Evolutionary conservation across 2,329 filamentous ascomycete genomes (phyloP), one percentile per base, ranked within the genome.

Genomic region (Coniochaeta hoffmannii): DNA sequence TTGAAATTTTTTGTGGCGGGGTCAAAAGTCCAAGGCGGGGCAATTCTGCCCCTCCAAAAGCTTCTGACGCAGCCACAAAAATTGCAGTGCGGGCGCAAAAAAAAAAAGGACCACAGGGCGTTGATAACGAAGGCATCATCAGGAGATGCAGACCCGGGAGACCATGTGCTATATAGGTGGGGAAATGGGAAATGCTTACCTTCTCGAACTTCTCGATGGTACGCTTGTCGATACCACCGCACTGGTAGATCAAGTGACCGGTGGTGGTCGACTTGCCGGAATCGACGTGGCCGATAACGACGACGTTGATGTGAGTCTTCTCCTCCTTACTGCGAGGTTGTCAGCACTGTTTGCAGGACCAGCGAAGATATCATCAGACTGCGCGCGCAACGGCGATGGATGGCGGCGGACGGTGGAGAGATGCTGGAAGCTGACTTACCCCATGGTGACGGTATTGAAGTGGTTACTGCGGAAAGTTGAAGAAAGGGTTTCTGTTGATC

Each of bases 181-280:
- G 31, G 22, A 26, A 52, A 56, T 46, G 41, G n/a, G n/a, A n/a
- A 28, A 22, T 11, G 75, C 85, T 76, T 79, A 95, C 91, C 90
- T 99, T 99, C 92, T 99, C 94, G 87, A 99, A 99, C 89, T 99
- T 99, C 89, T 99, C 94, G 77, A 99, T 99, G 79, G 93, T 97
- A 91, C 94, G 93, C 86, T 93, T 91, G 90, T 99, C 94, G 75
- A 97, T 99, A 90, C 94, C 94, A 88, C 94, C 94, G 85, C 94
- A 97, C 89, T 99, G 93, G 91, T 97, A 97, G 89, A 99, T 97
- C 87, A 99, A 87, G 84, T 93, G 87, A 78, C 87, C 85, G 70
- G 78, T 88, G 78, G 92, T 97, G 77, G 92, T 97, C 69, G 92
- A 96, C 88, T 97, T 97, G 82, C 92, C 93, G 78, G 91, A 96